Base-by-base conservation (phyloP, 306 rosid genomes). In the Prunus dulcis region DNA sequence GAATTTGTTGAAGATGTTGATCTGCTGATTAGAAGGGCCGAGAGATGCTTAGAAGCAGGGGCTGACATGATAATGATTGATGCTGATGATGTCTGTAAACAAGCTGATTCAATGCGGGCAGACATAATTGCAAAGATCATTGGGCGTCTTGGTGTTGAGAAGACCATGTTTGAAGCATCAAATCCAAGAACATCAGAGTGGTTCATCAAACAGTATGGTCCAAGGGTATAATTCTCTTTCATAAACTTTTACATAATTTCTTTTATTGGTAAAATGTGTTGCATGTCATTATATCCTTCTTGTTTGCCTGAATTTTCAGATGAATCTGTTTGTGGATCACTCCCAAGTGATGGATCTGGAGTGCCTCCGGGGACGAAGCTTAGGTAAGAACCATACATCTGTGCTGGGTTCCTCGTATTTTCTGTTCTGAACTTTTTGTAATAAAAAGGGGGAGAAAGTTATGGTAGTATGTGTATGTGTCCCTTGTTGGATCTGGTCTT, bases 41-140 rank as follows among this genome's bases (percentile, higher is more conserved):
- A 90, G 90, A 88, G 97, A 81, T 95, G 99, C 80, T 82, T 95
- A 74, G 97, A 95, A 83, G 97, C 93, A 9, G 99, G 97, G 72
- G 98, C 98, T n/a, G 97, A 89, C 86, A 89, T 87, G 93, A 89
- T 92, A 83, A 82, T 90, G 96, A 89, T 89, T 3, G 97, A 89
- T 62, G 96, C 96, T 22, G 97, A 87, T 70, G 92, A 87, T 88
- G 84, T 95, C 62, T 82, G 86, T 71, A 83, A 83, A 70, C 85
- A 86, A 17, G 87, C 88, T 25, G 96, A 86, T 63, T 67, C 88
- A 41, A 85, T 95, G 75, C 87, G 97, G 0, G 87, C 90, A 0
- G 99, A 95, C 82, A 81, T 92, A 41, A 85, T 95, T 43, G 96
- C 97, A 0, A 92, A 89, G 86, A 77, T 95, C 76, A 89, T 95